These are phyloP conservation scores for Colletotrichum sp. DNA, from an alignment of 2,329 filamentous ascomycete species.

Conservation along the genomic window DNA sequence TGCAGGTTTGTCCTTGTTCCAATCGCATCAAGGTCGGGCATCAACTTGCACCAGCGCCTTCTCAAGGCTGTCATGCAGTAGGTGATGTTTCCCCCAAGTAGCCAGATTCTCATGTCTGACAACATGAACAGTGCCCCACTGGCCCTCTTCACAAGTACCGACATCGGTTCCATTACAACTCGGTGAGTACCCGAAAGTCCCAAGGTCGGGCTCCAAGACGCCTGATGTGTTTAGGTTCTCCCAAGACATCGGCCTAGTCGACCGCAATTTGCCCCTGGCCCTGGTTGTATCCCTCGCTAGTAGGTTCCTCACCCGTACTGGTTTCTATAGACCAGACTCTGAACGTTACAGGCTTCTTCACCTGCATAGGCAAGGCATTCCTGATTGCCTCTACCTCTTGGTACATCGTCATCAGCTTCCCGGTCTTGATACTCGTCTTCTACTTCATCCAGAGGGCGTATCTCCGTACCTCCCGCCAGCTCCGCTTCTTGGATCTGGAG, in stretches of 20 bases:
- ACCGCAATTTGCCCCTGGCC: slow-evolving; percentile 26
- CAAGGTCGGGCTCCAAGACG: not conserved
- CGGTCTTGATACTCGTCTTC: slow-evolving; percentile 28
- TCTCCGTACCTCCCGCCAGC: slow-evolving; percentile 46
- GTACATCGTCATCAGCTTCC: slow-evolving; percentile 42
- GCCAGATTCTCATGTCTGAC: not conserved
- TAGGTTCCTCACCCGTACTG: not conserved
- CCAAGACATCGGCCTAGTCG: slow-evolving; percentile 29
- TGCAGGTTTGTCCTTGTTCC: slow-evolving; percentile 13
- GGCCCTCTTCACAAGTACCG: slow-evolving; percentile 21
- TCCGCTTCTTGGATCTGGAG: slow-evolving; percentile 47
- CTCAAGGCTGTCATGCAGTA: slow-evolving; percentile 17
- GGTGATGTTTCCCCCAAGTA: not conserved
- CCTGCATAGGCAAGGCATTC: slow-evolving; percentile 39
- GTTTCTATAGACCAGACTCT: not conserved
- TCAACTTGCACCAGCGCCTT: slow-evolving; percentile 13
- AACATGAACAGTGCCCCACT: slow-evolving; percentile 6
- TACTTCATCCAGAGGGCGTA: slow-evolving; percentile 42
- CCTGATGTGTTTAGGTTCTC: slow-evolving; percentile 14
- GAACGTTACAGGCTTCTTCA: slow-evolving; percentile 17
- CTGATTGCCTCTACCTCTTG: slow-evolving; percentile 43
- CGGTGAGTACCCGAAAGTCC: slow-evolving; percentile 20
- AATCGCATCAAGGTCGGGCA: slow-evolving; percentile 11
- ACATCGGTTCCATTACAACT: slow-evolving; percentile 27
- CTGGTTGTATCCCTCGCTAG: slow-evolving; percentile 23